Percentiles rank a stretch among this genome's conserved stretches.
Evolutionary conservation across 2,329 filamentous ascomycete species (phyloP).

Genomic region (Coniochaeta hoffmannii): DNA sequence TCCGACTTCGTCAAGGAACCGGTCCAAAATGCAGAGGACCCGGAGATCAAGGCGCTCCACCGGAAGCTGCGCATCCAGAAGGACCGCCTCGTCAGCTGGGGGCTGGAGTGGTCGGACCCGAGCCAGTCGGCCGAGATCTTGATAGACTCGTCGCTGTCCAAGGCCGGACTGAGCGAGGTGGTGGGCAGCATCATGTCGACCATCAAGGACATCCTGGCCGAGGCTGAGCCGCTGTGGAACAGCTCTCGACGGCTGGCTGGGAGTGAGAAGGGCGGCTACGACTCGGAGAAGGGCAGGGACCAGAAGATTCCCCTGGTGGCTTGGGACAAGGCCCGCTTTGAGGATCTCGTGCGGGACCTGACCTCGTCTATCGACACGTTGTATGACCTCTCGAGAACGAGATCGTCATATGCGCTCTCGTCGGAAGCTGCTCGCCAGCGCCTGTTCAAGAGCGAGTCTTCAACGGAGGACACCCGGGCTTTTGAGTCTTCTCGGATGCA

Average conservation of each 20-base stretch:
- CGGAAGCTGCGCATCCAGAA: slow-evolving; percentile 75
- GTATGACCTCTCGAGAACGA: slow-evolving; percentile 65
- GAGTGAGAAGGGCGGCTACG: slow-evolving; percentile 27
- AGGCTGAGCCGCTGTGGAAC: slow-evolving; percentile 65
- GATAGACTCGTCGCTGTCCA: slow-evolving; percentile 64
- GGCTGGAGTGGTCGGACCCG: slow-evolving; percentile 72
- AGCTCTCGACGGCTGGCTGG: slow-evolving; percentile 43
- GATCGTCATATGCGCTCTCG: slow-evolving; percentile 36
- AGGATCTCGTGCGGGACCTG: slow-evolving; percentile 66
- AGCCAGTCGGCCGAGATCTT: slow-evolving; percentile 48
- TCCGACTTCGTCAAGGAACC: slow-evolving; percentile 65
- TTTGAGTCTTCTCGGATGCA: slow-evolving; percentile 56
- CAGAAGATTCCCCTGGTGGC: slow-evolving; percentile 49
- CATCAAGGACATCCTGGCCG: slow-evolving; percentile 71
- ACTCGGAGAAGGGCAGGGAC: slow-evolving; percentile 27
- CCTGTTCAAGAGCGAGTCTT: slow-evolving; percentile 26
- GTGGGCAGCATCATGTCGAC: slow-evolving; percentile 73
- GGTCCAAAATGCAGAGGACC: slow-evolving; percentile 55
- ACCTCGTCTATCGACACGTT: slow-evolving; percentile 74
- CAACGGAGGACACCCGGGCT: slow-evolving; percentile 37
- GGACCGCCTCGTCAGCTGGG: slow-evolving; percentile 72
- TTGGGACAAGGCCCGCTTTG: slow-evolving; percentile 66
- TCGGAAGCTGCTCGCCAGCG: slow-evolving; percentile 22
- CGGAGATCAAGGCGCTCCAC: slow-evolving; percentile 64
- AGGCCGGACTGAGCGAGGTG: slow-evolving; percentile 67